These are phyloP conservation scores for Haplosporangium gracile DNA, from an alignment of 192 early-diverging fungal species.

Conservation along the genomic window DNA sequence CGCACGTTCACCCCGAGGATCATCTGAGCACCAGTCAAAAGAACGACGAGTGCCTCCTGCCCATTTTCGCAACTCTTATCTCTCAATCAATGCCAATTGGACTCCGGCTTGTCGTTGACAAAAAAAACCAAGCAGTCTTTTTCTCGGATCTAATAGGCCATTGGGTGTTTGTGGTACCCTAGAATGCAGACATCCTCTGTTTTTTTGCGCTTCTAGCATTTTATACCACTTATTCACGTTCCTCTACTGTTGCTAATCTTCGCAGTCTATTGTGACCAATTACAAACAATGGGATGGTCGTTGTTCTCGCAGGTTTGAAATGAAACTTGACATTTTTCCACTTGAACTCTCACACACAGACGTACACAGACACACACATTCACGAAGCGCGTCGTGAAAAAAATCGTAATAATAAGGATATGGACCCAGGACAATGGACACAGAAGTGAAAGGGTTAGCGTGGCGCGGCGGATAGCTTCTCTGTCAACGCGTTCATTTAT, in stretches of 20 bases:
- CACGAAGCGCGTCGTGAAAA: neutral
- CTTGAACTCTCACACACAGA: neutral
- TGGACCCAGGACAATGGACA: neutral
- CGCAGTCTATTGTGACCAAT: neutral
- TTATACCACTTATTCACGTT: neutral
- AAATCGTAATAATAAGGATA: neutral
- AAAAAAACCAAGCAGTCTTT: neutral
- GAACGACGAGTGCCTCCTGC: no score
- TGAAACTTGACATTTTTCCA: neutral
- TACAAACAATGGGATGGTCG: neutral
- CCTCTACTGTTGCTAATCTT: neutral
- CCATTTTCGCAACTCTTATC: neutral
- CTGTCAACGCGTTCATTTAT: no score
- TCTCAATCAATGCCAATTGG: neutral
- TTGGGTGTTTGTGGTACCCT: no score
- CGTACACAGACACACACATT: neutral
- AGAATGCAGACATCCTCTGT: no score
- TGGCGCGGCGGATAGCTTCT: no score
- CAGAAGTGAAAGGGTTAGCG: neutral
- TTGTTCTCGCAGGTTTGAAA: neutral
- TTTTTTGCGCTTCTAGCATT: neutral
- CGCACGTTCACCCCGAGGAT: neutral
- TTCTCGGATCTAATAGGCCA: no score
- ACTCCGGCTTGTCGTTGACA: neutral
- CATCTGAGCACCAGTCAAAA: neutral